Percentiles rank a stretch among this genome's conserved stretches.
Conservation (phyloP, 208 protist species). For the Crithidia bombi region DNA sequence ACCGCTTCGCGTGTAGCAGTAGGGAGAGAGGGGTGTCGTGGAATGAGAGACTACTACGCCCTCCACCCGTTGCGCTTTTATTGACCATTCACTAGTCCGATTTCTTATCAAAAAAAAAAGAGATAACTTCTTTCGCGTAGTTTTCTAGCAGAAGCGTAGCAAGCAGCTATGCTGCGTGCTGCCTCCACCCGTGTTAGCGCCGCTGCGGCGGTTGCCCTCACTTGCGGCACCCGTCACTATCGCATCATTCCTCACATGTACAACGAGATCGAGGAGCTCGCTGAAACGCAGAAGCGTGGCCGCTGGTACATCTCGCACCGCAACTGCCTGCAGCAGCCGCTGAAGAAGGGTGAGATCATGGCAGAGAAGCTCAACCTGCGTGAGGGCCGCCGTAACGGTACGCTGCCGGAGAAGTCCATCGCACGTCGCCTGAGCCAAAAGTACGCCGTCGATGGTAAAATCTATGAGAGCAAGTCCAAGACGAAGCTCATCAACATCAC, state of each 20-base stretch:
- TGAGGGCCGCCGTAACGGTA: constrained; percentile 75
- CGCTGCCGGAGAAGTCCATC: constrained; percentile 87
- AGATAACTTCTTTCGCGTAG: background rate
- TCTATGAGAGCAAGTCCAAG: constrained; percentile 75
- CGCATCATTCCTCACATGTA: constrained; percentile 86
- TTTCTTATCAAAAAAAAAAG: background rate
- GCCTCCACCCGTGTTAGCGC: background rate
- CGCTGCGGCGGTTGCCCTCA: background rate
- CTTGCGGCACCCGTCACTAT: constrained; percentile 46
- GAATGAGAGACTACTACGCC: no score
- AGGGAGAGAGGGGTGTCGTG: no score
- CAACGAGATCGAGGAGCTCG: constrained; percentile 88
- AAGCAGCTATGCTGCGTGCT: constrained; percentile 43
- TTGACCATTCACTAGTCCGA: no score
- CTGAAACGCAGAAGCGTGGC: constrained; percentile 78
- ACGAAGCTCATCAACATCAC: constrained; percentile 89
- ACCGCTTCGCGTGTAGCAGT: no score
- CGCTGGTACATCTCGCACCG: constrained; percentile 87
- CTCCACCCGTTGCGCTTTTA: no score
- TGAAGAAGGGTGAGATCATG: constrained; percentile 89
- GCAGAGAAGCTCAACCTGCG: constrained; percentile 88
- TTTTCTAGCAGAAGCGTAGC: no score
- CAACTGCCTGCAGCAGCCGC: constrained; percentile 83
- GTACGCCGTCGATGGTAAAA: constrained; percentile 83
- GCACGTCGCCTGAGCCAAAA: constrained; percentile 80